These are phyloP conservation scores for Hypomontagnella monticulosa DNA, from an alignment of 495 filamentous ascomycete species.

Conservation along the genomic window DNA sequence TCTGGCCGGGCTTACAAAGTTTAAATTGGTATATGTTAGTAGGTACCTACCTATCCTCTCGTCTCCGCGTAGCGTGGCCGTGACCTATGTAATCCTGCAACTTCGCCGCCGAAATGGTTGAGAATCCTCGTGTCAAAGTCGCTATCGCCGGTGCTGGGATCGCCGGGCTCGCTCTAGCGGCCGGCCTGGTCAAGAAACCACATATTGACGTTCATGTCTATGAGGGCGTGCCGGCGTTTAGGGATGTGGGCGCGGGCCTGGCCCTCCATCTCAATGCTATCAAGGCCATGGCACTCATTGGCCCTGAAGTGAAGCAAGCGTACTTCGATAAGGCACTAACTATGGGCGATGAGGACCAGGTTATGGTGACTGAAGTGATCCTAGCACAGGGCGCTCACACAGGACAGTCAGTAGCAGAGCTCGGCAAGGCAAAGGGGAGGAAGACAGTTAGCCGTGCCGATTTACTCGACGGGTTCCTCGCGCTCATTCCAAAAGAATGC, in stretches of 20 bases:
- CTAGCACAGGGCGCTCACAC: conserved; percentile 45
- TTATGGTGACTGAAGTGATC: conserved; percentile 50
- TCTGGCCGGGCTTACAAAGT: conserved; percentile 3
- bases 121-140: conserved; percentile 35
- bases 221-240: conserved; percentile 43
- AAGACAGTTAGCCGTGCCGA: conserved; percentile 53
- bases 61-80: too few relatives aligned
- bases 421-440: conserved; percentile 51
- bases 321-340: conserved; percentile 49
- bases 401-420: conserved; percentile 48
- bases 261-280: conserved; percentile 53
- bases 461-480: conserved; percentile 46
- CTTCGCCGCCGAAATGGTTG: conserved; percentile 10
- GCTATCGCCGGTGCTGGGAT: conserved; percentile 53
- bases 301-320: conserved; percentile 46
- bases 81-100: neutral
- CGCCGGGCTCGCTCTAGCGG: conserved; percentile 49
- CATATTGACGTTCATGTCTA: conserved; percentile 49
- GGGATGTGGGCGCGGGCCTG: conserved; percentile 52
- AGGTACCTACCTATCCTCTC: neutral
- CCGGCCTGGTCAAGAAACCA: conserved; percentile 43
- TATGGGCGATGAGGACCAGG: conserved; percentile 47
- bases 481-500: conserved; percentile 37
- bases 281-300: conserved; percentile 48
- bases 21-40: conserved; percentile 8